Base-by-base conservation (phyloP, 371 early-diverging fungal genomes). In the Syncephalastrum racemosum region DNA sequence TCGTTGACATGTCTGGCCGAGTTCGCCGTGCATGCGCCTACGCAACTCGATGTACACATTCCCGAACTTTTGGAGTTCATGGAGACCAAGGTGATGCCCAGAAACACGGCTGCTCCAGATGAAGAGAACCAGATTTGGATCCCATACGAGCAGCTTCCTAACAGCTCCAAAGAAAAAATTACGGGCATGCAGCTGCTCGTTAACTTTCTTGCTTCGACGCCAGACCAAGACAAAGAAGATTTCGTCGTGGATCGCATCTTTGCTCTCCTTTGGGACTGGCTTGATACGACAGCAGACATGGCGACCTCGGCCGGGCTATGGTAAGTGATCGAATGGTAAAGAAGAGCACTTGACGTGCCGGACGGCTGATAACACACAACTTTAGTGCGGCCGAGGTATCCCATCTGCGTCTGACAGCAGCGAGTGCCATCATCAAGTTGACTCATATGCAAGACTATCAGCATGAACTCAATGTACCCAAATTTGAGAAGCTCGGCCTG, bases 351-450 rank as follows among this genome's bases (percentile, higher is more conserved):
- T 19, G 22, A 22, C 15, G 39, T 23, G 2, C 7, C 31, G 19
- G 2, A 31, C 25, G 31, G 31, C 6, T 42, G 12, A 20, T 19
- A n/a, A 14, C 41, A 2, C 7, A 15, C 4, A 13, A 22, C 24
- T 52, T 2, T 44, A 77, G 77, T 53, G 69, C 71, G 47, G 66
- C 77, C 0, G 77, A 77, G 50, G 53, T 66, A 20, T 69, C 75
- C 7, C 68, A 71, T 50, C 61, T 78, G 39, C 84, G 92, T 23
- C 67, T 94, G 39, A 74, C 79, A 1, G 93, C 93, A 0, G 84
- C 87, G 2, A 66, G 79, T 25, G 69, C 83, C 6, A 59, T 90
- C 47, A 66, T 95, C 36, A 87, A 87, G 65, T 73, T 95, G 4
- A 80, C 88, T 2, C 67, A 79, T 2, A 59, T 71, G 16, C 59